A percentile compares a stretch with the other conserved stretches of the same genome.
These are phyloP conservation scores for Cutaneotrichosporon daszewskae DNA, from an alignment of 1,284 basidiomycete species.

Conservation along the genomic window DNA sequence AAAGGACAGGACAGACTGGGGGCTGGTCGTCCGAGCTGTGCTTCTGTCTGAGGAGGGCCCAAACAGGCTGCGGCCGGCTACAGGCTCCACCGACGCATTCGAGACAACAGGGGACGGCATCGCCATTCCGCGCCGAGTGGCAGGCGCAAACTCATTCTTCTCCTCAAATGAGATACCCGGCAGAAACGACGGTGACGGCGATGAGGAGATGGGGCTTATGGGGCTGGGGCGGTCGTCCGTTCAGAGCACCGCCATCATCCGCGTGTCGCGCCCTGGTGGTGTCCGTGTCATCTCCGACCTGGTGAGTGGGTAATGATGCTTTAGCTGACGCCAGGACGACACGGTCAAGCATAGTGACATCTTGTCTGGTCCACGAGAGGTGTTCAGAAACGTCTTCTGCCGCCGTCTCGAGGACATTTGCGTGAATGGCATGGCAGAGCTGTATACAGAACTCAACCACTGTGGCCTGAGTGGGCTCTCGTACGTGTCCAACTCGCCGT, in stretches of 20 bases:
- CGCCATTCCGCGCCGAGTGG: not conserved
- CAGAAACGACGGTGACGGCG: slow-evolving; percentile 17
- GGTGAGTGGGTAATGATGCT: too few species aligned
- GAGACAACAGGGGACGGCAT: not conserved
- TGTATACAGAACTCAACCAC: slow-evolving; percentile 65
- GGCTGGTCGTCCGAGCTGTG: slow-evolving; percentile 17
- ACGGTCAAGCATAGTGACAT: slow-evolving; percentile 78
- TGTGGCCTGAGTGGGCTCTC: slow-evolving; percentile 67
- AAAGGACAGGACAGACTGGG: slow-evolving; percentile 46
- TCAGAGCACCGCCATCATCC: slow-evolving; percentile 18
- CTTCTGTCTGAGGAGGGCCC: slow-evolving; percentile 16
- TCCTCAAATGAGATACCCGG: slow-evolving; percentile 12
- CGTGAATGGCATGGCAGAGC: slow-evolving; percentile 78
- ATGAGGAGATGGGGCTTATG: slow-evolving; percentile 21
- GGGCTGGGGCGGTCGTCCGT: slow-evolving; percentile 18
- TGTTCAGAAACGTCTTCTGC: slow-evolving; percentile 59
- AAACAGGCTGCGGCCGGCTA: slow-evolving; percentile 1
- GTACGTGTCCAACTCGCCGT: slow-evolving; percentile 87
- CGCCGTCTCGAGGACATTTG: slow-evolving; percentile 61
- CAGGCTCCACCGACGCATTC: not conserved
- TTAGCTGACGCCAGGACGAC: too few species aligned
- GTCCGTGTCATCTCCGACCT: slow-evolving; percentile 84
- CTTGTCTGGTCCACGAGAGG: slow-evolving; percentile 63
- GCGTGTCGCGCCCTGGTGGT: slow-evolving; percentile 25
- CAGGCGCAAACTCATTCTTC: slow-evolving; percentile 9